Base-by-base conservation (phyloP, 208 protist genomes). In the Acanthamoeba castellanii region DNA sequence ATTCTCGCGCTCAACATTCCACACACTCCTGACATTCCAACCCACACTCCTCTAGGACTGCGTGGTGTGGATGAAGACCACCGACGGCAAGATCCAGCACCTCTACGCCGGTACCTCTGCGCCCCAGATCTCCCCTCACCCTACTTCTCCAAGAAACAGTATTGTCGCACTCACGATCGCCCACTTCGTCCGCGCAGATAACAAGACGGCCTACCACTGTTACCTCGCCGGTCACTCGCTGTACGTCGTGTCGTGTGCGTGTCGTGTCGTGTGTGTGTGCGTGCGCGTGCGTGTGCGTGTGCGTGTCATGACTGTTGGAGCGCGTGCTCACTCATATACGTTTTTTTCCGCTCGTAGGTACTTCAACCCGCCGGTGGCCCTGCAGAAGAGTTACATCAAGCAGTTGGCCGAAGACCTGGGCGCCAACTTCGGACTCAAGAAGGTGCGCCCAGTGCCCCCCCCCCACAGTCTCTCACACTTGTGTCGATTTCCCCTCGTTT, bases 61-160 rank as follows among this genome's bases (percentile, higher is more conserved):
- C 42, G 85, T 91, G 22, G 85, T 91, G 34, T 91, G 85, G 85
- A 91, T 91, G 85, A 91, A 91, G 55, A 91, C 85, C 34, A 91
- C 85, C 61, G 85, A 91, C 30, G 85, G 85, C 45, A 91, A 66
- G 42, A 66, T 91, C 13, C 85, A 91, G 34, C 85, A 91, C 37
- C 59, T 91, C 52, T 91, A 52, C n/a, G 25, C 85, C 16, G 76
- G 76, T 85, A 57, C 13, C 8, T 42, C 2, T 30, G 16, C 30
- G 3, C 30, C 5, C 25, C 37, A 27, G 22, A 25, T 16, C 22
- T 25, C 22, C 11, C 22, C 11, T 16, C 20, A 16, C 64, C 18
- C 18, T 55, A 55, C 50, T 13, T 55, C 50, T 70, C n/a, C 61
- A 27, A 4, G 61, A 27, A 16, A 27, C 50, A 16, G 50, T 27